These are phyloP conservation scores for Komagataella mondaviorum DNA, from an alignment of 805 yeast species.

Conservation along the genomic window DNA sequence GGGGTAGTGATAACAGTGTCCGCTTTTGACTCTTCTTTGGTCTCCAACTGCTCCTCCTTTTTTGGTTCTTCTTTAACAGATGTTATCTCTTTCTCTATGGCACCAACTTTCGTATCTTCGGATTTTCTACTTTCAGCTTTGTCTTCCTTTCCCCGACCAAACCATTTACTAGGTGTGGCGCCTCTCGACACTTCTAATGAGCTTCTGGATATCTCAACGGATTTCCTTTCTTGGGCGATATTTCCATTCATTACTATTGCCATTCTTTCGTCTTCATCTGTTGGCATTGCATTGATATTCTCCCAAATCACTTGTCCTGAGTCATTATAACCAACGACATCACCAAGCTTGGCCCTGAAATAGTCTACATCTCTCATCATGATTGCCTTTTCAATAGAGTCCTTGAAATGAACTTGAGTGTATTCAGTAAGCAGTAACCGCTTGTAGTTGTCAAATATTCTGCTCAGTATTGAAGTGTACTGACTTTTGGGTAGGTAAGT, in stretches of 20 bases:
- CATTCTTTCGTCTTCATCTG: conserved; percentile 35
- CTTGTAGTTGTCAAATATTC: conserved; percentile 46
- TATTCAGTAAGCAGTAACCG: conserved; percentile 38
- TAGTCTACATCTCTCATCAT: conserved; percentile 48
- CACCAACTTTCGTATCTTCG: conserved; percentile 1
- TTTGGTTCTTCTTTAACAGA: background rate
- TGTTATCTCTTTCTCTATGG: background rate
- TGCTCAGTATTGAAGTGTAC: conserved; percentile 28
- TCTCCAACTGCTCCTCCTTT: conserved; percentile 3
- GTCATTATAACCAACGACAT: conserved; percentile 44
- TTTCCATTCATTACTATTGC: conserved; percentile 29
- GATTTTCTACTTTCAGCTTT: conserved; percentile 7
- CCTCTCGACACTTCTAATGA: background rate
- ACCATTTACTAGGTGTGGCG: background rate
- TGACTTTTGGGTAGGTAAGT: conserved; percentile 42
- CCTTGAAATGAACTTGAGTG: conserved; percentile 31
- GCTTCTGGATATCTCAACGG: background rate
- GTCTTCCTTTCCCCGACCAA: background rate
- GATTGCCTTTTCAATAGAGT: conserved; percentile 37
- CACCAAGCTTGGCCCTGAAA: conserved; percentile 47
- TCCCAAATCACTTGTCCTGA: conserved; percentile 54
- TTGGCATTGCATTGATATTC: conserved; percentile 35
- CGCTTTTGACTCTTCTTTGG: background rate
- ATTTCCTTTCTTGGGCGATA: conserved; percentile 8
- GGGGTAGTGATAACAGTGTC: background rate